Percentiles rank a stretch among this genome's conserved stretches.
phyloP scores from a whole-genome alignment of 1,139 yeast species.

The Pichia sp. region DNA sequence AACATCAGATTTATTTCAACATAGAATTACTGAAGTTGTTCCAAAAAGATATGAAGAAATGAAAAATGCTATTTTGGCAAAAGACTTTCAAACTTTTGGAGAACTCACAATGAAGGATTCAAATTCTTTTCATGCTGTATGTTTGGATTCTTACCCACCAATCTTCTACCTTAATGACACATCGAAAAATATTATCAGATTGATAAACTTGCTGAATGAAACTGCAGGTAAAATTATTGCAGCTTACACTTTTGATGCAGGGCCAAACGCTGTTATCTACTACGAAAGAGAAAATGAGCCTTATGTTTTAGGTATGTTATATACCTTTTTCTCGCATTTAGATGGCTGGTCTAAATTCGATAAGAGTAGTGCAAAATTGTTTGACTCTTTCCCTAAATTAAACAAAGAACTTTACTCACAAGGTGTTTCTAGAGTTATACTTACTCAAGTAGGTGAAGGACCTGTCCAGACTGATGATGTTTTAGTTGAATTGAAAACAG shows the following conservation, averaged over 20 bases:
- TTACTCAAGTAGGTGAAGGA: conserved; percentile 83
- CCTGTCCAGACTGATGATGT: conserved; percentile 54
- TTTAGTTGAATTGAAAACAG: conserved; percentile 45
- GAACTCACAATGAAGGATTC: conserved; percentile 93
- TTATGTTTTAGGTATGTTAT: conserved; percentile 53
- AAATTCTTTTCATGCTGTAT: conserved; percentile 94
- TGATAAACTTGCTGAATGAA: conserved; percentile 72
- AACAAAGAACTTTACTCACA: conserved; percentile 44
- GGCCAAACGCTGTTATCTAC: conserved; percentile 96
- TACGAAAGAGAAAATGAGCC: conserved; percentile 69
- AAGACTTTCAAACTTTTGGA: conserved; percentile 75
- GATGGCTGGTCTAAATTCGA: conserved; percentile 56
- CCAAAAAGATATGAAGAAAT: conserved; percentile 77
- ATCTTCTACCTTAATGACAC: conserved; percentile 92
- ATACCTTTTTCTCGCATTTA: conserved; percentile 47
- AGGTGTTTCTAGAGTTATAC: conserved; percentile 75
- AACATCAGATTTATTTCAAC: conserved; percentile 77
- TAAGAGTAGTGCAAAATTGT: conserved; percentile 19
- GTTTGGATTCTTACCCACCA: conserved; percentile 93
- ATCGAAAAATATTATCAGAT: conserved; percentile 79
- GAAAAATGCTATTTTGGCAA: conserved; percentile 64
- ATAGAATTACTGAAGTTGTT: conserved; percentile 73
- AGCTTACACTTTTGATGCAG: conserved; percentile 97
- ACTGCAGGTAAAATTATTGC: conserved; percentile 61
- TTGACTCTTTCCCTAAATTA: conserved; percentile 34